Conservation (phyloP, 1,284 basidiomycete species). For the Exobasidium cylindrosporum region DNA sequence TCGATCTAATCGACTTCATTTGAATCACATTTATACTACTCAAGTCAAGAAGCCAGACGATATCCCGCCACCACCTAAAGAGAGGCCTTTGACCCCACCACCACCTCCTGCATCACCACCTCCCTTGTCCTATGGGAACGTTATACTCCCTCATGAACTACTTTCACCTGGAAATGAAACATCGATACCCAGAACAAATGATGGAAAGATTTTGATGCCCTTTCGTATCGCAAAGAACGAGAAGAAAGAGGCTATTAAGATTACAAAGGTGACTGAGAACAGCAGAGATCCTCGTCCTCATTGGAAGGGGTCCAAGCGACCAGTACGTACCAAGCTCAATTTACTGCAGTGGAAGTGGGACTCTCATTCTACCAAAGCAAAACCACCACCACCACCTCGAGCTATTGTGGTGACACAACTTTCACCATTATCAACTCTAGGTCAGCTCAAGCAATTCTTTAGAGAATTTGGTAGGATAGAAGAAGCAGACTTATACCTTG, state of each 20-base stretch:
- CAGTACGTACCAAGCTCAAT: neutral
- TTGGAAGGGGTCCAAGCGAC: neutral
- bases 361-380: conserved; percentile 68
- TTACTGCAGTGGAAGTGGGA: conserved; percentile 62
- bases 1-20: neutral
- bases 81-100: conserved; percentile 2
- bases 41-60: neutral
- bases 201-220: conserved; percentile 16
- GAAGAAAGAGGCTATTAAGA: neutral
- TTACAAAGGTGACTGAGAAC: neutral
- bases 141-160: conserved; percentile 35
- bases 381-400: conserved; percentile 66
- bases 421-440: conserved; percentile 68
- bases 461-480: conserved; percentile 67
- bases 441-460: conserved; percentile 70
- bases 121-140: conserved; percentile 23
- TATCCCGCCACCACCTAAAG: conserved; percentile 8
- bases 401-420: conserved; percentile 73
- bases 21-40: neutral
- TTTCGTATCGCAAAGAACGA: neutral
- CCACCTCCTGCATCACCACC: conserved; percentile 1
- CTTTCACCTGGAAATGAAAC: conserved; percentile 12
- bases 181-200: conserved; percentile 14
- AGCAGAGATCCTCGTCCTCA: neutral
- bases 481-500: conserved; percentile 75